Evolutionary conservation across 805 yeast genomes (phyloP).

Genomic region (Candida adriatica): DNA sequence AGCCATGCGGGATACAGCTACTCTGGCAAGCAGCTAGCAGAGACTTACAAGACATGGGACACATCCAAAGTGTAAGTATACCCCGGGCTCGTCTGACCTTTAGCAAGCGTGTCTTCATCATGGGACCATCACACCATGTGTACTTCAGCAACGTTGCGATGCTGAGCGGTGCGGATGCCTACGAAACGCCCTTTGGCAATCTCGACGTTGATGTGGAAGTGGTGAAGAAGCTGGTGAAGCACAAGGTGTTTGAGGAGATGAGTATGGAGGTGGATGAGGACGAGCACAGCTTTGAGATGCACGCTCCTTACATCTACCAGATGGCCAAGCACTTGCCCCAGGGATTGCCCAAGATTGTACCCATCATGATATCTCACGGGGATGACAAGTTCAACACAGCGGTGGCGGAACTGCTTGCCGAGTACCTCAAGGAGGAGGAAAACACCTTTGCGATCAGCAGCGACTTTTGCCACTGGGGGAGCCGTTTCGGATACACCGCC

Average conservation of each 20-base stretch:
- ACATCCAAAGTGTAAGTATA: constrained; percentile 32
- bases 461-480: constrained; percentile 96
- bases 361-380: constrained; percentile 70
- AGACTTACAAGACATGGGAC: constrained; percentile 71
- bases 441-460: constrained; percentile 76
- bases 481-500: constrained; percentile 50
- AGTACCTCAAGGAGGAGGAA: constrained; percentile 45
- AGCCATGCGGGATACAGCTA: constrained; percentile 89
- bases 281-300: constrained; percentile 96
- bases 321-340: constrained; percentile 30
- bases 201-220: constrained; percentile 56
- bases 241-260: constrained; percentile 50
- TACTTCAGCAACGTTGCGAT: constrained; percentile 60
- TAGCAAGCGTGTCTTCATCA: constrained; percentile 59
- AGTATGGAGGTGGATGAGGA: constrained; percentile 55
- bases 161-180: constrained; percentile 42
- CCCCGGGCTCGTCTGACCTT: no score
- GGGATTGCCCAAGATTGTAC: constrained; percentile 51
- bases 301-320: constrained; percentile 65
- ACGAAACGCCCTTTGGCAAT: constrained; percentile 81
- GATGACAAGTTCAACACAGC: constrained; percentile 35
- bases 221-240: constrained; percentile 29
- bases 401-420: constrained; percentile 42
- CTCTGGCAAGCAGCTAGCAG: constrained; percentile 72
- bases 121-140: constrained; percentile 93